Conservation (phyloP, 768 basidiomycete genomes). For the Filobasidium floriforme region DNA sequence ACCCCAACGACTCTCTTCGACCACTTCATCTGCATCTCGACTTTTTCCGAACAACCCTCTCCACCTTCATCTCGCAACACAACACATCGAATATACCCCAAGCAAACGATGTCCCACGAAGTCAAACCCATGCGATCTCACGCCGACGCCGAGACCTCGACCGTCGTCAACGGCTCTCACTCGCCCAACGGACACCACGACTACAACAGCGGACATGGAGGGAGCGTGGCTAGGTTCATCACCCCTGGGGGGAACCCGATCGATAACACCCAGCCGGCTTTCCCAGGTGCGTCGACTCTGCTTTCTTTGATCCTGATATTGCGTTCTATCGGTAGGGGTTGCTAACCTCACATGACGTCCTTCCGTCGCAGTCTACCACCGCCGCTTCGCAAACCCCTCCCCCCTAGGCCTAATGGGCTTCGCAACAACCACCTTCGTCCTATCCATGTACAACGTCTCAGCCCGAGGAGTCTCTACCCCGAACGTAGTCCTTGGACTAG, state of each 20-base stretch:
- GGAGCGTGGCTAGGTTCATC: slow-evolving; percentile 28
- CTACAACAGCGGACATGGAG: slow-evolving; percentile 3
- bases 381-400: slow-evolving; percentile 42
- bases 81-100: too few species aligned
- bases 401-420: slow-evolving; percentile 40
- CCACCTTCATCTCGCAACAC: too few species aligned
- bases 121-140: neutral
- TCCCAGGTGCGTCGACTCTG: slow-evolving; percentile 24
- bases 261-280: slow-evolving; percentile 38
- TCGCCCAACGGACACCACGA: neutral
- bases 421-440: slow-evolving; percentile 43
- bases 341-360: slow-evolving; percentile 16
- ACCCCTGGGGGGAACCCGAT: slow-evolving; percentile 42
- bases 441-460: slow-evolving; percentile 41
- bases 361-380: slow-evolving; percentile 37
- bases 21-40: too few species aligned
- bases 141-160: neutral
- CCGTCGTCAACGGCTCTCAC: neutral
- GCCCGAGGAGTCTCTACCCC: slow-evolving; percentile 23
- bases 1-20: too few species aligned
- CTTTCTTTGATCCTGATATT: neutral
- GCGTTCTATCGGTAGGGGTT: neutral
- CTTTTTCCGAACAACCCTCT: too few species aligned
- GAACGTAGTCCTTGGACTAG: slow-evolving; percentile 59
- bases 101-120: slow-evolving; percentile 1